These are phyloP conservation scores for Dictyostelium purpureum DNA, from an alignment of 78 protist species.

Conservation along the genomic window DNA sequence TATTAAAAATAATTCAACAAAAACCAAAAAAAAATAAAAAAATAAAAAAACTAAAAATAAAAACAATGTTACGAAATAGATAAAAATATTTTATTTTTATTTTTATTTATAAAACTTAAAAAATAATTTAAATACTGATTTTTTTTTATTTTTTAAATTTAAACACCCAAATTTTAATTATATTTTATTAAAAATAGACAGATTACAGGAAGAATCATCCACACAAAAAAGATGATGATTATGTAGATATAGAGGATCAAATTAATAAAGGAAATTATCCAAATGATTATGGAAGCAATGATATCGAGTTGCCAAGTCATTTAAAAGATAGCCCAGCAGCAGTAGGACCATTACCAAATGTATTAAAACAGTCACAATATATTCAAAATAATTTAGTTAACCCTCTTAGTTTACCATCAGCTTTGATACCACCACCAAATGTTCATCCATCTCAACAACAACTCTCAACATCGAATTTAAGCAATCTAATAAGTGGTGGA, in stretches of 20 bases:
- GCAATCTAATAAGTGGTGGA: background rate
- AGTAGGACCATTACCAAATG: background rate
- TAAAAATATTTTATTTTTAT: background rate
- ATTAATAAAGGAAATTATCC: background rate
- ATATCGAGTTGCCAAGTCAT: background rate
- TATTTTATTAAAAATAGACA: background rate
- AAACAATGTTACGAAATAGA: too few species aligned
- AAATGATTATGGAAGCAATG: background rate
- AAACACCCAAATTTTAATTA: background rate
- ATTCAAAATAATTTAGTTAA: background rate
- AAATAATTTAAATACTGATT: too few species aligned
- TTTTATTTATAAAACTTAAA: background rate
- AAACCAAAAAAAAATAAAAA: too few species aligned
- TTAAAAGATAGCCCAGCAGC: background rate
- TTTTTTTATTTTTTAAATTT: background rate
- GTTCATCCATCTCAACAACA: background rate
- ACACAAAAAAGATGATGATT: background rate
- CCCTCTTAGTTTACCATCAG: background rate
- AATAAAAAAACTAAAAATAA: too few species aligned
- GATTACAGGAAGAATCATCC: background rate
- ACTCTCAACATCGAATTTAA: too few species aligned
- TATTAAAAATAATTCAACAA: background rate
- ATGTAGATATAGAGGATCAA: background rate
- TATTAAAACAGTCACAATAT: conserved; percentile 18
- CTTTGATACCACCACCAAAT: background rate